Evolutionary conservation across 179 eudicot species (phyloP).

Genomic region (Beta corolliflora): DNA sequence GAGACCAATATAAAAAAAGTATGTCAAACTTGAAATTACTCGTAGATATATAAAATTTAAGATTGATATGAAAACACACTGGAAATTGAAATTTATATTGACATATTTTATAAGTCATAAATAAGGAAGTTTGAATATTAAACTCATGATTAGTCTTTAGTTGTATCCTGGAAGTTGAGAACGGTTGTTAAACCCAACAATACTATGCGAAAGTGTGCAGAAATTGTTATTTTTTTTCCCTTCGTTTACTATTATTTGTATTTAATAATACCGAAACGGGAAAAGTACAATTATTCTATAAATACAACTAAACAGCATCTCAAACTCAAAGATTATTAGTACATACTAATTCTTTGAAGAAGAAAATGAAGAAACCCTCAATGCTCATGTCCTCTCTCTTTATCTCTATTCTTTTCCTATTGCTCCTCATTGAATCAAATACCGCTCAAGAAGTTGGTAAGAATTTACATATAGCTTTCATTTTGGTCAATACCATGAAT

Average conservation of each 20-base stretch:
- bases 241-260: neutral
- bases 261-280: neutral
- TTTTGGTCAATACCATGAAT: neutral
- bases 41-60: too few relatives aligned
- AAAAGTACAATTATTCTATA: neutral
- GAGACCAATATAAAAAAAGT: too few relatives aligned
- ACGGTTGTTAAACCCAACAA: neutral
- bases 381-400: neutral
- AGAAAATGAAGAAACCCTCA: constrained; percentile 11
- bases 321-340: neutral
- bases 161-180: neutral
- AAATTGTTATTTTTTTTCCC: neutral
- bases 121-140: neutral
- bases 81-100: too few relatives aligned
- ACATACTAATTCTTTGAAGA: neutral
- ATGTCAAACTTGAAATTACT: too few relatives aligned
- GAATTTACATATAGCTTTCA: neutral
- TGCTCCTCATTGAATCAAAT: neutral
- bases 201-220: neutral
- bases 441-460: constrained; percentile 53
- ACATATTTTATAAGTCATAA: too few relatives aligned
- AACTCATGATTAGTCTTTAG: neutral
- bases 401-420: neutral
- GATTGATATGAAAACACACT: too few relatives aligned
- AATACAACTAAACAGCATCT: neutral